Percentiles rank a stretch among this genome's conserved stretches.
Conservation (phyloP, 495 filamentous ascomycete genomes). For the Penicillium macrosclerotiorum region DNA sequence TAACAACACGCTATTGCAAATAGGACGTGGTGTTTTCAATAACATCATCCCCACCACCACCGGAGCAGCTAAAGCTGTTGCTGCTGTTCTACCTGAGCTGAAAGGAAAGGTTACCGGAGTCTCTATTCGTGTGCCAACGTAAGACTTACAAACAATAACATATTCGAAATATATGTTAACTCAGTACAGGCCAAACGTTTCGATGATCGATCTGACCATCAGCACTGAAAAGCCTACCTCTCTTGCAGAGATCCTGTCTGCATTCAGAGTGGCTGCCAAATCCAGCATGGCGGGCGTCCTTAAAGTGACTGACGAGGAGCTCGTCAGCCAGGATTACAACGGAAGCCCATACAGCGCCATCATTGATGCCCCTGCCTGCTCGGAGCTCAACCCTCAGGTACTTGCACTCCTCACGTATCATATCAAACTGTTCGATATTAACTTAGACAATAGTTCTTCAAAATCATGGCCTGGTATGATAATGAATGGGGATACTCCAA, state of each 20-base stretch:
- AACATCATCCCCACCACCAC: conserved; percentile 38
- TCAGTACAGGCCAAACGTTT: conserved; percentile 30
- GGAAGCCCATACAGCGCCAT: conserved; percentile 31
- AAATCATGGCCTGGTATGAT: conserved; percentile 40
- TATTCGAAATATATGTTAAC: neutral
- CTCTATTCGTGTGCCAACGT: conserved; percentile 37
- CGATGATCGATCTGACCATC: conserved; percentile 37
- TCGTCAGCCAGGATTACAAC: conserved; percentile 35
- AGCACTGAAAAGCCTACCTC: conserved; percentile 33
- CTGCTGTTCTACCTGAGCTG: conserved; percentile 30
- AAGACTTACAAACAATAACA: conserved; percentile 5
- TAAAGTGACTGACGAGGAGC: conserved; percentile 29
- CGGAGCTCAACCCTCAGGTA: conserved; percentile 33
- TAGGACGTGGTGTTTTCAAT: conserved; percentile 34
- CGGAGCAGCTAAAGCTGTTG: conserved; percentile 35
- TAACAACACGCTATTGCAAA: neutral
- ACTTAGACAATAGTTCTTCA: conserved; percentile 26
- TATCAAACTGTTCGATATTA: neutral
- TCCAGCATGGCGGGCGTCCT: conserved; percentile 29
- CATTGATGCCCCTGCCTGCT: conserved; percentile 30
- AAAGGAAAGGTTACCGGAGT: conserved; percentile 35
- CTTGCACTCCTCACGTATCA: neutral
- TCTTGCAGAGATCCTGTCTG: conserved; percentile 27
- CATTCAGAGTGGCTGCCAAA: conserved; percentile 32
- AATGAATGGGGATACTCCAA: conserved; percentile 41